These are phyloP conservation scores for Massariosphaeria phaeospora DNA, from an alignment of 495 filamentous ascomycete genomes.

Conservation along the genomic window DNA sequence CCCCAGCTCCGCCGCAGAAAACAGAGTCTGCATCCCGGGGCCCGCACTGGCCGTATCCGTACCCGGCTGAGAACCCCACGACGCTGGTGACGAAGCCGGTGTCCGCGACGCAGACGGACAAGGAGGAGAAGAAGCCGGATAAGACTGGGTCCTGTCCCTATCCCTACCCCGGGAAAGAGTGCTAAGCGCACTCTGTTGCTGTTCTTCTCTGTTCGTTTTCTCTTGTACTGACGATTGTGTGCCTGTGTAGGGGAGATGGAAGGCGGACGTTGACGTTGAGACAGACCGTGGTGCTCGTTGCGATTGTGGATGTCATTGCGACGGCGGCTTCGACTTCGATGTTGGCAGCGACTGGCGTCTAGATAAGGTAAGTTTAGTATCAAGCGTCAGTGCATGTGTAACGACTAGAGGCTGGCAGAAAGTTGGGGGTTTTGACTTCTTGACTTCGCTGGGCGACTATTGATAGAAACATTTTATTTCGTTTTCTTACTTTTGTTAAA, in stretches of 20 bases:
- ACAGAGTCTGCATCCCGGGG: constrained; percentile 2
- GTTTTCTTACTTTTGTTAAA: too few species aligned
- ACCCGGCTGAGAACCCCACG: constrained; percentile 8
- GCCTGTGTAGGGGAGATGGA: background rate
- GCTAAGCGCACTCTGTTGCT: background rate
- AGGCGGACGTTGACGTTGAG: background rate
- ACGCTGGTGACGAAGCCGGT: background rate
- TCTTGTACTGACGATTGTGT: background rate
- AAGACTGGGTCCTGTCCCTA: background rate
- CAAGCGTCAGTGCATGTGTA: too few species aligned
- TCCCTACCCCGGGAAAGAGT: constrained; percentile 16
- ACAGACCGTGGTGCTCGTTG: background rate
- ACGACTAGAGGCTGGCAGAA: too few species aligned
- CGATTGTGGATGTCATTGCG: background rate
- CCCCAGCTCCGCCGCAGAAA: too few species aligned
- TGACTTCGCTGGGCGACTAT: too few species aligned
- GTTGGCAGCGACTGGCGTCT: too few species aligned
- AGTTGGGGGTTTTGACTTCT: too few species aligned
- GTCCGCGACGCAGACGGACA: background rate
- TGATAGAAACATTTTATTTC: too few species aligned
- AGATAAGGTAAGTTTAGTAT: too few species aligned
- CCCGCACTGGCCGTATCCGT: constrained; percentile 21
- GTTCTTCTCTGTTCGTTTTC: background rate
- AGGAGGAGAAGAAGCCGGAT: background rate
- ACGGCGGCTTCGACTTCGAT: background rate